Conservation (phyloP, 2,329 filamentous ascomycete species). For the Pseudogymnoascus sp. region DNA sequence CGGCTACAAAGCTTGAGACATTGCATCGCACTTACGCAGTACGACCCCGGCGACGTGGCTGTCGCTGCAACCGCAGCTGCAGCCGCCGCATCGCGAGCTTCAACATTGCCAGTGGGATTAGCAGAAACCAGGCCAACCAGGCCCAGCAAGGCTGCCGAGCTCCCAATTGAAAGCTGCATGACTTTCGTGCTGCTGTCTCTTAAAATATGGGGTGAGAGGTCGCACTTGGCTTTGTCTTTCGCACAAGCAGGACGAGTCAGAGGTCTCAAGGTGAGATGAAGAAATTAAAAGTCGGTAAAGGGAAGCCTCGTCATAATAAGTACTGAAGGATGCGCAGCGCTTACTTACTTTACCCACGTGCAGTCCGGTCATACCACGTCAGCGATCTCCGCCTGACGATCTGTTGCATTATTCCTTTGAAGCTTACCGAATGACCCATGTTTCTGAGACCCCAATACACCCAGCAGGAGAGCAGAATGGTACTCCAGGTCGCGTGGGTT, state of each 20-base stretch:
- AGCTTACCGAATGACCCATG: neutral
- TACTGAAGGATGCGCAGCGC: neutral
- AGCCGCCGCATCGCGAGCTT: neutral
- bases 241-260: neutral
- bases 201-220: neutral
- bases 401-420: neutral
- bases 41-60: neutral
- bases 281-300: neutral
- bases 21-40: conserved; percentile 1
- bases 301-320: neutral
- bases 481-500: neutral
- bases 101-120: neutral
- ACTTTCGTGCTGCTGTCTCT: neutral
- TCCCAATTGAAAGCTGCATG: conserved; percentile 1
- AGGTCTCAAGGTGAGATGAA: neutral
- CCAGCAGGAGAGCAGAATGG: neutral
- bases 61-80: neutral
- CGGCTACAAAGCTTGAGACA: neutral
- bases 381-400: neutral
- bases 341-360: neutral
- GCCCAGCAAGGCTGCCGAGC: neutral
- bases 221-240: neutral
- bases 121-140: neutral
- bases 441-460: neutral
- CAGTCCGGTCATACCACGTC: neutral